Evolutionary conservation across 2,329 filamentous ascomycete species (phyloP).

Genomic region (Xylariaceae sp.): DNA sequence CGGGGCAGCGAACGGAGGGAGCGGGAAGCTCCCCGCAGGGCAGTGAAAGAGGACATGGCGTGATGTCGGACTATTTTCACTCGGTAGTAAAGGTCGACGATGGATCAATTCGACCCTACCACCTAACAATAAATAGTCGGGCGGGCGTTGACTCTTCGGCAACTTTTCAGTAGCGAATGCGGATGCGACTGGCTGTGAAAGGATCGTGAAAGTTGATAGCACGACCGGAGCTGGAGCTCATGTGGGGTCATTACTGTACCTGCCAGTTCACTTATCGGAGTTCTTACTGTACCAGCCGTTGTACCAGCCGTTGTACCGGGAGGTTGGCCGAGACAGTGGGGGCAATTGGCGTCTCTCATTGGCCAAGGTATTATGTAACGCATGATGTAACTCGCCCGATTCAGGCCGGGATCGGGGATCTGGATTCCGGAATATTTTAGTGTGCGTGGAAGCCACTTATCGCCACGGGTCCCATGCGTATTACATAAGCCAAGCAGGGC

Average conservation of each 20-base stretch:
- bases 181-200: not conserved
- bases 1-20: conserved; percentile 36
- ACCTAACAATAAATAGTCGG: not conserved
- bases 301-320: no score
- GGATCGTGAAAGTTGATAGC: not conserved
- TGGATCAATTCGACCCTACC: not conserved
- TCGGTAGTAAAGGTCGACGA: not conserved
- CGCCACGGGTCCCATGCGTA: no score
- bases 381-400: not conserved
- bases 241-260: not conserved
- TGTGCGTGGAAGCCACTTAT: no score
- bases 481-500: no score
- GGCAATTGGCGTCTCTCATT: not conserved
- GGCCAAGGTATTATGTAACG: not conserved
- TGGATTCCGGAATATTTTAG: no score
- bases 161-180: not conserved
- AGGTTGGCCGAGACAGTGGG: not conserved
- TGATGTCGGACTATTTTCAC: not conserved
- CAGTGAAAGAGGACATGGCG: conserved; percentile 42
- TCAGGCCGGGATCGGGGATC: not conserved
- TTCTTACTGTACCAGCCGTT: not conserved
- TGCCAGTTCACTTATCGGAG: not conserved
- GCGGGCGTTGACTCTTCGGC: not conserved
- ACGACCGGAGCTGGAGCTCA: not conserved
- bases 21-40: conserved; percentile 45